These are phyloP conservation scores for Phylloporus scabripes DNA, from an alignment of 768 basidiomycete species.

Conservation along the genomic window DNA sequence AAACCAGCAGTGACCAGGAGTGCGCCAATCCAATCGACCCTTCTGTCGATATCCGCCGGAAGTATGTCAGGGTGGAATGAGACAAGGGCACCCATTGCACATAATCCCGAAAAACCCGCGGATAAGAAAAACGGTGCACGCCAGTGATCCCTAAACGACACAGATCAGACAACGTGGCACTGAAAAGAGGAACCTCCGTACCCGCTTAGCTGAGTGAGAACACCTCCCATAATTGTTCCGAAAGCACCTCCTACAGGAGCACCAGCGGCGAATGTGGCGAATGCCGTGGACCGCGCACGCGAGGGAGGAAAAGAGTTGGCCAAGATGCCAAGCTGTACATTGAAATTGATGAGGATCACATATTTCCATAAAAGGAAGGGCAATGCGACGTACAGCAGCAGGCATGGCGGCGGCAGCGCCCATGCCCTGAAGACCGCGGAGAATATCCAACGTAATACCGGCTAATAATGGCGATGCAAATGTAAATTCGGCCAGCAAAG, in stretches of 20 bases:
- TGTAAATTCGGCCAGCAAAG: neutral
- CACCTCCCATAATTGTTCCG: slow-evolving; percentile 66
- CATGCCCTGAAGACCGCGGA: slow-evolving; percentile 77
- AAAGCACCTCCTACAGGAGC: slow-evolving; percentile 76
- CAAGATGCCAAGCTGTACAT: slow-evolving; percentile 70
- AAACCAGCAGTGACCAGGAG: slow-evolving; percentile 59
- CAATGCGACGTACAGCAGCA: slow-evolving; percentile 46
- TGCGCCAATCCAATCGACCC: slow-evolving; percentile 78
- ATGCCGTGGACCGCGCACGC: slow-evolving; percentile 64
- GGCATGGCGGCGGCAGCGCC: slow-evolving; percentile 75
- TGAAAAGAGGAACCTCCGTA: slow-evolving; percentile 16
- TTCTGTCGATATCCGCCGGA: slow-evolving; percentile 36
- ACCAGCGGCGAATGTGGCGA: slow-evolving; percentile 80
- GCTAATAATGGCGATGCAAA: slow-evolving; percentile 32
- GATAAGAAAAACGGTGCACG: slow-evolving; percentile 59
- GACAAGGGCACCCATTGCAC: slow-evolving; percentile 44
- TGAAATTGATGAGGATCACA: neutral
- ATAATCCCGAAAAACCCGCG: slow-evolving; percentile 50
- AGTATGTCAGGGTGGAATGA: slow-evolving; percentile 54
- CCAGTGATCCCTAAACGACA: slow-evolving; percentile 45
- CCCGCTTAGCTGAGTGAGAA: slow-evolving; percentile 51
- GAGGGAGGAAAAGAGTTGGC: slow-evolving; percentile 73
- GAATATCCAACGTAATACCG: slow-evolving; percentile 55
- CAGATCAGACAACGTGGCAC: neutral
- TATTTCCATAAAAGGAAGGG: neutral